These are phyloP conservation scores for Casaregolazyma suthepensis DNA, from an alignment of 1,139 yeast genomes.

Conservation along the genomic window DNA sequence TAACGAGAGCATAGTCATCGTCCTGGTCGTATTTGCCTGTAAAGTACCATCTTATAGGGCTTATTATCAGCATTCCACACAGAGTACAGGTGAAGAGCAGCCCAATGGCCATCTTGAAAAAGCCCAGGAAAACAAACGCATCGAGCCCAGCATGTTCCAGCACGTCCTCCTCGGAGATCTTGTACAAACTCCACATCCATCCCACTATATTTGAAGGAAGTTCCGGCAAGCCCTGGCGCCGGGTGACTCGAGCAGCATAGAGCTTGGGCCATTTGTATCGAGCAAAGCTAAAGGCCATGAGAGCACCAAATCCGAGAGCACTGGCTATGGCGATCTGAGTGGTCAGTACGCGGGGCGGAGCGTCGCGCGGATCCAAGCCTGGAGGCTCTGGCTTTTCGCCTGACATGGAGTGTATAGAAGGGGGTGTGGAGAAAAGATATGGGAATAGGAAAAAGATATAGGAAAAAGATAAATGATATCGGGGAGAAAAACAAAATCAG, in stretches of 20 bases:
- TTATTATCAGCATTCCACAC: slow-evolving; percentile 59
- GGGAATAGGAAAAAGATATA: not conserved
- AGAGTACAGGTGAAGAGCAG: slow-evolving; percentile 52
- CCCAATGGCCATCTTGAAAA: slow-evolving; percentile 71
- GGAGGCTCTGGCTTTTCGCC: slow-evolving; percentile 8
- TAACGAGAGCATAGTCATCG: slow-evolving; percentile 6
- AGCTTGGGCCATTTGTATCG: slow-evolving; percentile 64
- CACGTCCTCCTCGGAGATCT: slow-evolving; percentile 66
- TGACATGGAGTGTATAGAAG: not conserved
- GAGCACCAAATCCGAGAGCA: slow-evolving; percentile 57
- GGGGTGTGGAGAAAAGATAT: slow-evolving; percentile 1
- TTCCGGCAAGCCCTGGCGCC: slow-evolving; percentile 34
- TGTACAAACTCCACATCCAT: slow-evolving; percentile 66
- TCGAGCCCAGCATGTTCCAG: slow-evolving; percentile 89
- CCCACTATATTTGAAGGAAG: slow-evolving; percentile 55
- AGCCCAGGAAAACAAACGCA: slow-evolving; percentile 68
- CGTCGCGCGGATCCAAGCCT: slow-evolving; percentile 14
- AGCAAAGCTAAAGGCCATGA: slow-evolving; percentile 56
- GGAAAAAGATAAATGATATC: not conserved
- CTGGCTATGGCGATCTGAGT: slow-evolving; percentile 46
- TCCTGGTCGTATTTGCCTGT: slow-evolving; percentile 62
- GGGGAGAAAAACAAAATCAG: not conserved
- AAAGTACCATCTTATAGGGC: slow-evolving; percentile 66
- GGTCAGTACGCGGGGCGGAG: slow-evolving; percentile 22
- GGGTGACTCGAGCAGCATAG: slow-evolving; percentile 52